phyloP scores from a whole-genome alignment of 306 rosid species.

The Crataegus laevigata region DNA sequence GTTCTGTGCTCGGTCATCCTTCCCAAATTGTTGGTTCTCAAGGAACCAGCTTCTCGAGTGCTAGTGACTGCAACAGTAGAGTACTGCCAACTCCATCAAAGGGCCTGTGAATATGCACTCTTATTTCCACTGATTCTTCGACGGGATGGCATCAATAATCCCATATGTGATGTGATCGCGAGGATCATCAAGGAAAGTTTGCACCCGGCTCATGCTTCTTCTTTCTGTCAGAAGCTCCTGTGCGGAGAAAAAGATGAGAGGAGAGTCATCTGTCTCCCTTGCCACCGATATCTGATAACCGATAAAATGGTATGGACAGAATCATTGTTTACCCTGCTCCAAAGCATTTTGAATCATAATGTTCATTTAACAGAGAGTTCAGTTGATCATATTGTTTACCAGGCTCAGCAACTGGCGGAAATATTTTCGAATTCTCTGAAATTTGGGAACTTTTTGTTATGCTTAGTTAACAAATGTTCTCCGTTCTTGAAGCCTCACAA shows the following conservation, averaged over 20 bases:
- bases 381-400: slow-evolving; percentile 29
- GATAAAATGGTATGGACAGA: slow-evolving; percentile 34
- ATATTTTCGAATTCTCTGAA: slow-evolving; percentile 27
- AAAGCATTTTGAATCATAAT: slow-evolving; percentile 29
- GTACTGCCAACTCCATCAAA: slow-evolving; percentile 26
- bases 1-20: slow-evolving; percentile 34
- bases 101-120: slow-evolving; percentile 23
- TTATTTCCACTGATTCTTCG: slow-evolving; percentile 32
- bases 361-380: slow-evolving; percentile 27
- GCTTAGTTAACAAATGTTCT: slow-evolving; percentile 34
- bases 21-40: slow-evolving; percentile 27
- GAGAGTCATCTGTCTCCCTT: slow-evolving; percentile 27
- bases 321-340: slow-evolving; percentile 33
- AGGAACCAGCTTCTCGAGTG: slow-evolving; percentile 29
- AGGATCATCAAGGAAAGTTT: slow-evolving; percentile 33
- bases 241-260: slow-evolving; percentile 28
- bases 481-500: slow-evolving; percentile 22
- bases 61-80: slow-evolving; percentile 21
- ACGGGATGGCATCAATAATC: slow-evolving; percentile 30
- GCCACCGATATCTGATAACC: slow-evolving; percentile 23
- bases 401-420: slow-evolving; percentile 21
- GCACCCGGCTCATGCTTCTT: slow-evolving; percentile 35
- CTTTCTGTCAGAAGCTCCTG: slow-evolving; percentile 32
- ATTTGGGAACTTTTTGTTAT: slow-evolving; percentile 33
- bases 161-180: slow-evolving; percentile 26